Conservation (phyloP, 345 rosid species). For the Zanthoxylum bungeanum region DNA sequence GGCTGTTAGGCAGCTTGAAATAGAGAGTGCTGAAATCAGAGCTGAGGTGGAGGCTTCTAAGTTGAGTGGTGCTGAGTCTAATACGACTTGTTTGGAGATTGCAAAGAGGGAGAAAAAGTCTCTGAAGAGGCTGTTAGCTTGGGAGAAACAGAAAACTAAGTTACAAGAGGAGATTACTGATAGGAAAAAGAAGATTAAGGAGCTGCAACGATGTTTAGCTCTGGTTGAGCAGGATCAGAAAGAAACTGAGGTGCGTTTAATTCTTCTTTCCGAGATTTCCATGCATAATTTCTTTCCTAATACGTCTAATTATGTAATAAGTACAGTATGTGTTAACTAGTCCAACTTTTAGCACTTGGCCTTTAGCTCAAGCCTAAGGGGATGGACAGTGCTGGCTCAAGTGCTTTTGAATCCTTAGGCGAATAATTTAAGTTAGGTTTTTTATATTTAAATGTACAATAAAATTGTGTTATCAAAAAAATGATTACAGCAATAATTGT, state of each 20-base stretch:
- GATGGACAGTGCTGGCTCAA: too few species aligned
- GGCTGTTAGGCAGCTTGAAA: constrained; percentile 72
- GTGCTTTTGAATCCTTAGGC: too few species aligned
- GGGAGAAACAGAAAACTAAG: constrained; percentile 84
- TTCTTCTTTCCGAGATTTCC: constrained; percentile 8
- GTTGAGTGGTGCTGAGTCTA: constrained; percentile 87
- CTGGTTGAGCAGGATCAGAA: constrained; percentile 47
- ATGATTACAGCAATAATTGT: too few species aligned
- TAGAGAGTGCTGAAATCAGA: constrained; percentile 84
- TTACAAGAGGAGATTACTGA: constrained; percentile 69
- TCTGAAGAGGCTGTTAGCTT: constrained; percentile 69
- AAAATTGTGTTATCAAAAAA: too few species aligned
- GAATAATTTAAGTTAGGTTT: too few species aligned
- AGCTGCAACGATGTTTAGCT: constrained; percentile 48
- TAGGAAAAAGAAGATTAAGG: constrained; percentile 71
- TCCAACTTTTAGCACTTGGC: neutral
- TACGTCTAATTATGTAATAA: neutral
- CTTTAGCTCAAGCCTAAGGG: neutral
- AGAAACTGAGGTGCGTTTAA: constrained; percentile 67
- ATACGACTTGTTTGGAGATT: constrained; percentile 57
- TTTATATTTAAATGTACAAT: too few species aligned
- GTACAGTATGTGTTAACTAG: neutral
- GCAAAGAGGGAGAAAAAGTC: constrained; percentile 82
- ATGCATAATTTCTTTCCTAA: constrained; percentile 1
- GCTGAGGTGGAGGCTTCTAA: constrained; percentile 94